A percentile compares a stretch with the other conserved stretches of the same genome.
phyloP scores from a whole-genome alignment of 83 land plant species.

The Picea abies region DNA sequence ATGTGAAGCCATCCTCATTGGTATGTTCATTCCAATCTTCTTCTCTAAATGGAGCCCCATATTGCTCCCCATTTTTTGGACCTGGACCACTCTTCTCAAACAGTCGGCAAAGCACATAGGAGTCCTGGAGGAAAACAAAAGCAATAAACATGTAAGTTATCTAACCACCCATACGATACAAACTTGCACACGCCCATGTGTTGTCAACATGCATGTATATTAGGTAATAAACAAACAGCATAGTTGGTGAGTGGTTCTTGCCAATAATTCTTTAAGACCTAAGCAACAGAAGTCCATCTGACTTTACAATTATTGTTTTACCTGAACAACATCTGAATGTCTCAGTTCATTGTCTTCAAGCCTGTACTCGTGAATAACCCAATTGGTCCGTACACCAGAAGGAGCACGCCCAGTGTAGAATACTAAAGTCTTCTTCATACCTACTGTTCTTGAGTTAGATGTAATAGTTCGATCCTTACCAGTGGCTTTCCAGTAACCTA shows the following conservation, averaged over 20 bases:
- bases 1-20: background rate
- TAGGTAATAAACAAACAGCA: background rate
- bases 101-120: constrained; percentile 45
- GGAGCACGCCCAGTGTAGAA: constrained; percentile 60
- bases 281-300: background rate
- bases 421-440: constrained; percentile 71
- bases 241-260: background rate
- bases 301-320: background rate
- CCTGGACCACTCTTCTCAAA: constrained; percentile 52
- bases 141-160: background rate
- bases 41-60: constrained; percentile 56
- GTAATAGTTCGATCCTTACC: constrained; percentile 50
- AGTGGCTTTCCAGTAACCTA: constrained; percentile 72
- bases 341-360: constrained; percentile 6
- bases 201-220: background rate
- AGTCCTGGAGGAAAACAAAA: constrained; percentile 30
- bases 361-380: constrained; percentile 58
- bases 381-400: constrained; percentile 46
- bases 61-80: constrained; percentile 54
- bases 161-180: background rate
- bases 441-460: constrained; percentile 25
- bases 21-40: constrained; percentile 50
- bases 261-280: background rate
- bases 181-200: background rate
- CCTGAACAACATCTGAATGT: constrained; percentile 14